Evolutionary conservation across 2,329 filamentous ascomycete species (phyloP), one percentile per base, ranked within the genome.

Genomic region (Fusarium graminum): DNA sequence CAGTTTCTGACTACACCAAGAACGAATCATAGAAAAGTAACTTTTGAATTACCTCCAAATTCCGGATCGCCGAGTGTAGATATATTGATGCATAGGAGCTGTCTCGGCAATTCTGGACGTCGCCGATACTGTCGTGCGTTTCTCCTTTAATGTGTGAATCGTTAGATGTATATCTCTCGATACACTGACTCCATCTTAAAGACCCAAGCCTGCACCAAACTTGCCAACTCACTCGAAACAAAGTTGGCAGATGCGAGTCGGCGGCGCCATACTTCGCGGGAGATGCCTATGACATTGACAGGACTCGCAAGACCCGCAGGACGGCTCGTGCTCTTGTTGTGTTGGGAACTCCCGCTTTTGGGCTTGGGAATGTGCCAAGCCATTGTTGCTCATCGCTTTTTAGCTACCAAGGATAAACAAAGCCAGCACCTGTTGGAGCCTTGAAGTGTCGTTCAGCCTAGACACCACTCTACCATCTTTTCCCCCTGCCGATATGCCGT

Each of bases 341-440:
- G 53, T 56, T 58, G 30, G 45, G 43, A 42, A 42, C 41, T 52
- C 29, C 47, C 34, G 42, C 50, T 51, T 55, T 26, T 44, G 40
- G 32, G 25, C 47, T 47, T 19, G 52, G 67, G 69, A 69, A 72
- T 71, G 69, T 63, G 59, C 49, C 54, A 70, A 68, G 64, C 44
- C 19, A 54, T 45, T 43, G 25, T 56, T 44, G 53, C 26, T 46
- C 39, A 42, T 29, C 11, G 39, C 39, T 34, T 30, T n/a, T 51
- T 22, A 22, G 44, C n/a, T 26, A 17, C 41, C 47, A 55, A 45
- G 39, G 22, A 32, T 32, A n/a, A 17, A 55, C 45, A 36, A 52
- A 55, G 36, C 32, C 30, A 60, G 36, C 43, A 43, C 53, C 50
- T 52, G 41, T 30, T 19, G 25, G 44, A 36, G 29, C 26, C 28